These are phyloP conservation scores for Millerago galiae DNA, from an alignment of 805 yeast species.

Conservation along the genomic window DNA sequence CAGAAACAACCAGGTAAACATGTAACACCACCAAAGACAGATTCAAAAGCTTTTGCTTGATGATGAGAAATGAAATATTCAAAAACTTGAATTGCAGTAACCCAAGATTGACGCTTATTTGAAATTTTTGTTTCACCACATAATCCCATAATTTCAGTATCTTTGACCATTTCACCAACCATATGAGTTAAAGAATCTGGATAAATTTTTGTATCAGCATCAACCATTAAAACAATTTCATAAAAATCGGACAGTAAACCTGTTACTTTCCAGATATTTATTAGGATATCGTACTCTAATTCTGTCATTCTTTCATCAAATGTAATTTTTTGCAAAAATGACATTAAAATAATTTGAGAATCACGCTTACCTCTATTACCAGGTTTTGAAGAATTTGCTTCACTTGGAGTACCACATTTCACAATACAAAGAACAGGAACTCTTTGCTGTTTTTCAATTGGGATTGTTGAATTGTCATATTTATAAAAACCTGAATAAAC, in stretches of 20 bases:
- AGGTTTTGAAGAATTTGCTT: slow-evolving; percentile 64
- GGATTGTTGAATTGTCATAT: slow-evolving; percentile 70
- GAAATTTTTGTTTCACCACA: slow-evolving; percentile 94
- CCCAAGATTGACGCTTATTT: slow-evolving; percentile 80
- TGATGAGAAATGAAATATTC: slow-evolving; percentile 93
- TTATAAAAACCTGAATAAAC: slow-evolving; percentile 92
- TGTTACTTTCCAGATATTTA: slow-evolving; percentile 72
- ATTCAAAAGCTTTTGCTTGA: slow-evolving; percentile 89
- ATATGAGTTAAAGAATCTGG: slow-evolving; percentile 87
- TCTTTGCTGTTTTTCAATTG: slow-evolving; percentile 75
- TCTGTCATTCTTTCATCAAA: slow-evolving; percentile 94
- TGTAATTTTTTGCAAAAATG: slow-evolving; percentile 79
- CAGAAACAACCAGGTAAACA: slow-evolving; percentile 95
- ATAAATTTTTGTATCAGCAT: slow-evolving; percentile 85
- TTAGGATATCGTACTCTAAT: slow-evolving; percentile 72
- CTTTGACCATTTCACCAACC: slow-evolving; percentile 84
- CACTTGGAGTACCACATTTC: slow-evolving; percentile 84
- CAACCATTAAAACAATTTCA: slow-evolving; percentile 85
- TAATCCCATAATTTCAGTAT: slow-evolving; percentile 82
- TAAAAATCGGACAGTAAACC: slow-evolving; percentile 80
- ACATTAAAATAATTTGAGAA: slow-evolving; percentile 86
- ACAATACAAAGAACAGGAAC: slow-evolving; percentile 76
- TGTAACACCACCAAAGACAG: slow-evolving; percentile 92
- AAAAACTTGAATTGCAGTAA: slow-evolving; percentile 87
- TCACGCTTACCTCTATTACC: slow-evolving; percentile 97